These are phyloP conservation scores for Pseudocercospora ulei DNA, from an alignment of 2,329 filamentous ascomycete species.

Conservation along the genomic window DNA sequence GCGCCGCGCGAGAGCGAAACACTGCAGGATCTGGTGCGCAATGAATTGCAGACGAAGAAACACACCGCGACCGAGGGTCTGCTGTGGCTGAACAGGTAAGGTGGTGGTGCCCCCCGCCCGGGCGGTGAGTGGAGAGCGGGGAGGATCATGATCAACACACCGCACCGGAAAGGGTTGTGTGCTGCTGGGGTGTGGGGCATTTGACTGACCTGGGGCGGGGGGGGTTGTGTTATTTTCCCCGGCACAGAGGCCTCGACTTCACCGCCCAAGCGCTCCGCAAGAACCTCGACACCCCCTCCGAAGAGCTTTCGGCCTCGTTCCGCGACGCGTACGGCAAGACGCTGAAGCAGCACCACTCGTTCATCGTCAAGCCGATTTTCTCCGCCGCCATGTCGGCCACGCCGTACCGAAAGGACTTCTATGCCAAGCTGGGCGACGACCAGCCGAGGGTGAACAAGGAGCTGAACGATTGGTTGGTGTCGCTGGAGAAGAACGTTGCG, in stretches of 20 bases:
- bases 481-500: constrained; percentile 65
- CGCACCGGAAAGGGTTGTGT: neutral
- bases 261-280: constrained; percentile 72
- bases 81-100: constrained; percentile 79
- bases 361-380: constrained; percentile 86
- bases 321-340: constrained; percentile 71
- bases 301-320: constrained; percentile 83
- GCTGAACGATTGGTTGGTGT: constrained; percentile 61
- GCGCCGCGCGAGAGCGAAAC: constrained; percentile 70
- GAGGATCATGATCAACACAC: no score
- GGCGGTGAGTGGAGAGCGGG: no score
- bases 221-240: constrained; percentile 15
- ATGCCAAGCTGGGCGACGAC: constrained; percentile 68
- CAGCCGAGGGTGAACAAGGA: constrained; percentile 52
- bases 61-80: constrained; percentile 81
- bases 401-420: constrained; percentile 90
- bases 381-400: constrained; percentile 84
- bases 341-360: constrained; percentile 83
- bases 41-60: constrained; percentile 83
- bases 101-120: no score
- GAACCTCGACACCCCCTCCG: constrained; percentile 57
- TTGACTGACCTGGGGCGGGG: no score
- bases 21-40: constrained; percentile 72
- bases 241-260: constrained; percentile 75
- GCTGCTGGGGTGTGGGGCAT: neutral